Percentiles rank a stretch among this genome's conserved stretches.
These are phyloP conservation scores for Cytospora chrysosperma DNA, from an alignment of 2,329 filamentous ascomycete genomes.

Conservation along the genomic window DNA sequence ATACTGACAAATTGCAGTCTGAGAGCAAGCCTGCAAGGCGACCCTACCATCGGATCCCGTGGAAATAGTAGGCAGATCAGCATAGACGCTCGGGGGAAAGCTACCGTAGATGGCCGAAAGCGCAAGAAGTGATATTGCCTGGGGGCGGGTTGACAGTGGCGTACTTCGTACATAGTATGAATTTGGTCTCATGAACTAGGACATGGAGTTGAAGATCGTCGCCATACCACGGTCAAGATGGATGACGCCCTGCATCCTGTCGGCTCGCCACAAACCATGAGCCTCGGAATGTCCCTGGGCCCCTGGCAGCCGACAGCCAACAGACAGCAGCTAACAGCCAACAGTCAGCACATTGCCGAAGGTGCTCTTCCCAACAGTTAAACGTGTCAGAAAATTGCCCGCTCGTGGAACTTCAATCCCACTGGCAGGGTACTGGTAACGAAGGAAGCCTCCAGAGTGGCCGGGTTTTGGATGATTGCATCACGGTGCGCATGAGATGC, in stretches of 20 bases:
- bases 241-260: neutral
- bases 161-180: neutral
- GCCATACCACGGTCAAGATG: neutral
- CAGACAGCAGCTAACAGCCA: neutral
- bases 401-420: constrained; percentile 2
- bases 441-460: constrained; percentile 16
- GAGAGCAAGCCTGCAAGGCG: constrained; percentile 12
- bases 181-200: neutral
- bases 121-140: neutral
- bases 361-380: constrained; percentile 1
- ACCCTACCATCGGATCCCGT: constrained; percentile 2
- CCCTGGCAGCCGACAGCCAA: neutral
- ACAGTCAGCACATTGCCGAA: neutral
- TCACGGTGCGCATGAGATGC: constrained; percentile 15
- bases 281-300: neutral
- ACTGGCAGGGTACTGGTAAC: constrained; percentile 18
- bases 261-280: neutral
- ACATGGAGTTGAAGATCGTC: neutral
- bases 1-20: constrained; percentile 18
- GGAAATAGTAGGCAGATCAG: neutral
- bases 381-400: constrained; percentile 19
- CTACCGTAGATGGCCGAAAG: neutral
- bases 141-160: neutral
- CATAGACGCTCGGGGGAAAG: neutral
- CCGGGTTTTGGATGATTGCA: constrained; percentile 19